Base-by-base conservation (phyloP, 352 stramenopile species). In the Globisporangium uncinulatum region DNA sequence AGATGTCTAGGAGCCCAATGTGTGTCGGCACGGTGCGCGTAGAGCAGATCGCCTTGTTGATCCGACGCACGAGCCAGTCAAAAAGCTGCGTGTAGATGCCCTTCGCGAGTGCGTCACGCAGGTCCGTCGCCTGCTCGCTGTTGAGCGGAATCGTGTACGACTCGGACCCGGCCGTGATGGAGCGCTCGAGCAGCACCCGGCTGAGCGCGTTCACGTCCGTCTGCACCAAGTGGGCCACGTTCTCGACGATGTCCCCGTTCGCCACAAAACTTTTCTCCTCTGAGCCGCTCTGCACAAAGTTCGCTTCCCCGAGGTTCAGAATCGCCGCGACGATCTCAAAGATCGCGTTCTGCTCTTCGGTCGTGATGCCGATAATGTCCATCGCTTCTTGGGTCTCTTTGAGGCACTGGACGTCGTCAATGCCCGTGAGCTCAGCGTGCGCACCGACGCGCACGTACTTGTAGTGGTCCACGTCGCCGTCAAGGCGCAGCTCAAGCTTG, bases 81-180 rank as follows among this genome's bases (percentile, higher is more conserved):
- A 99, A 99, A 7, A 98, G 66, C 65, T 94, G 90, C 7, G 86
- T 96, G 74, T 99, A 99, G 46, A 98, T 87, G 34, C 95, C 78
- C 78, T 98, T 99, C n/a, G 95, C 93, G 37, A 99, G 74, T 6
- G 94, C 92, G 67, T 99, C 95, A 17, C 95, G 81, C 44, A 94
- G 86, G 67, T 99, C 93, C 1, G 65, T 65, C 0, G 95, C 95
- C 63, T 97, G 79, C 75, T 78, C 89, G 20, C 82, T 79, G 52
- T 92, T 89, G 37, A 98, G 74, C 4, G 86, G 74, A 88, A 92
- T 97, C 29, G 85, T 94, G 73, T 97, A 97, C 69, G 92, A 92
- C 70, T 98, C 83, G 24, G 86, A 90, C 31, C 92, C 67, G 39
- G 96, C 95, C 52, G 96, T 94, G 61, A 99, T 98, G 4, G 80